Evolutionary conservation across 129 eudicot genomes (phyloP).

Genomic region (Apium graveolens): DNA sequence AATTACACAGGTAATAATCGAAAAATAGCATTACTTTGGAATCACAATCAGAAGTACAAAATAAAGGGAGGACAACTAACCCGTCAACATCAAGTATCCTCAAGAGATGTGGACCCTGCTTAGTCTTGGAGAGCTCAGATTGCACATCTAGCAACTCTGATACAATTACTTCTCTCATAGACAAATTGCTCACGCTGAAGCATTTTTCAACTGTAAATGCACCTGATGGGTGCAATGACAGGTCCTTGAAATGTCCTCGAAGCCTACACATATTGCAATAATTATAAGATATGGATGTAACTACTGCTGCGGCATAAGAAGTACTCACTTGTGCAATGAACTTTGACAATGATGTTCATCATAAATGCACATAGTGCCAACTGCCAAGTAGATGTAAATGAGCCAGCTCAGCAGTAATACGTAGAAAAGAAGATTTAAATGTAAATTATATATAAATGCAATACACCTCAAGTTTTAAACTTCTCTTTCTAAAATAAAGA

Average conservation of each 20-base stretch:
- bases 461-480: not conserved
- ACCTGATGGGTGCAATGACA: conserved; percentile 67
- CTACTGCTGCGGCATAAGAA: not conserved
- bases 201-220: conserved; percentile 82
- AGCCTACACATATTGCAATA: conserved; percentile 35
- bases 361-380: not conserved
- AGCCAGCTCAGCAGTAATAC: not conserved
- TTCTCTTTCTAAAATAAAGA: not conserved
- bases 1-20: not conserved
- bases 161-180: conserved; percentile 66
- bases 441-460: not conserved
- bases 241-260: conserved; percentile 86
- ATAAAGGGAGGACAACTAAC: conserved; percentile 24
- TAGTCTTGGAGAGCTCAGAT: conserved; percentile 75
- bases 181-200: conserved; percentile 52
- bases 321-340: not conserved
- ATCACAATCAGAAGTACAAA: not conserved
- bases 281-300: not conserved
- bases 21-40: not conserved
- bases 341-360: not conserved
- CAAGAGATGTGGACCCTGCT: conserved; percentile 81
- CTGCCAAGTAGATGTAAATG: not conserved
- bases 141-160: conserved; percentile 62
- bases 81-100: conserved; percentile 82
- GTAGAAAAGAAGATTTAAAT: not conserved